Percentiles rank a stretch among this genome's conserved stretches.
These are phyloP conservation scores for Solanum stenotomum DNA, from an alignment of 257 asterid species.

Conservation along the genomic window DNA sequence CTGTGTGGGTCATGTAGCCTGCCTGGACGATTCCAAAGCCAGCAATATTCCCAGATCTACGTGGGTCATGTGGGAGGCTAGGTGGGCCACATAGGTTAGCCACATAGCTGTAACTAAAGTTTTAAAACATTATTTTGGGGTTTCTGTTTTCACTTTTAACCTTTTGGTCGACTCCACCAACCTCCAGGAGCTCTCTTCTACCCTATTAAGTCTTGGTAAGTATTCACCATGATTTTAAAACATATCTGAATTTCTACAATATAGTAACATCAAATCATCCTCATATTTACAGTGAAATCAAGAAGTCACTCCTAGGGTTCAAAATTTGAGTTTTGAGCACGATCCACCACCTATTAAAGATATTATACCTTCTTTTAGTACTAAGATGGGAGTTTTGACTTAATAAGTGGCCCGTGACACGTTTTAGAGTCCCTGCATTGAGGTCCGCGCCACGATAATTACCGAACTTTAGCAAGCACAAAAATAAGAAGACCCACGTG, in stretches of 20 bases:
- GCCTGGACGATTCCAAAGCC: background rate
- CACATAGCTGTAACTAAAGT: too few species aligned
- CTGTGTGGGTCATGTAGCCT: background rate
- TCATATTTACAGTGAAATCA: background rate
- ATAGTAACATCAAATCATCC: background rate
- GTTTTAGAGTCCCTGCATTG: background rate
- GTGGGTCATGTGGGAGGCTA: background rate
- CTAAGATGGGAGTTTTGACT: background rate
- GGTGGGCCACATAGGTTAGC: too few species aligned
- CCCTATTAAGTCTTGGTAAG: background rate
- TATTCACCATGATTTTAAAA: background rate
- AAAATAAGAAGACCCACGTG: background rate
- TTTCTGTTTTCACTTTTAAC: background rate
- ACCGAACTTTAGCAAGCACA: background rate
- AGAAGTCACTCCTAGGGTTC: background rate
- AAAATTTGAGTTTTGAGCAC: background rate
- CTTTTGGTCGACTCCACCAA: too few species aligned
- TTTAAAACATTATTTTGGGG: too few species aligned
- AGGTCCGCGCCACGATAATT: background rate
- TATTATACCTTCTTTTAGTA: background rate
- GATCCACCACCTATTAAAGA: background rate
- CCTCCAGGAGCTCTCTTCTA: background rate
- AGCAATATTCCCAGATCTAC: background rate
- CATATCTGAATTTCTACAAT: background rate
- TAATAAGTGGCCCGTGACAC: background rate